Conservation (phyloP, 345 rosid genomes). For the Eucalyptus pumila region DNA sequence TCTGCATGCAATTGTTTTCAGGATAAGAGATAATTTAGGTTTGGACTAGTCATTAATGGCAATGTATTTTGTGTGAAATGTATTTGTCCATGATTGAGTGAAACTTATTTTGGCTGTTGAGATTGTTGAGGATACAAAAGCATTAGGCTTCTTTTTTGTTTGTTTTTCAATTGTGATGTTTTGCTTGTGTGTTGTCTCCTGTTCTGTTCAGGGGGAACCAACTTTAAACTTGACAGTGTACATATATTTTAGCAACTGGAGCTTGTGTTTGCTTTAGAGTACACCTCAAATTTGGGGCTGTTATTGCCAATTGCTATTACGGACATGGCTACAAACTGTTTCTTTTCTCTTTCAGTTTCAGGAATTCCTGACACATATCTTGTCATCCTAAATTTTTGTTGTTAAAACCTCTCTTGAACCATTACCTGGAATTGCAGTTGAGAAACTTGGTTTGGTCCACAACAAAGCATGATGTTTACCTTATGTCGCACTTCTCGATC, state of each 20-base stretch:
- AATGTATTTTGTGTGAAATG: not conserved
- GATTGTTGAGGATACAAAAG: not conserved
- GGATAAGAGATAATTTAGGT: not conserved
- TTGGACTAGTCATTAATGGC: not conserved
- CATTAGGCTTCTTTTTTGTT: not conserved
- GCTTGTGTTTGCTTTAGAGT: not conserved
- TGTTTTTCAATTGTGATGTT: not conserved
- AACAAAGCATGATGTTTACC: constrained; percentile 48
- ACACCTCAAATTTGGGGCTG: not conserved
- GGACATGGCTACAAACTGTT: not conserved
- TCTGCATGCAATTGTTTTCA: not conserved
- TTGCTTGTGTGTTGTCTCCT: not conserved
- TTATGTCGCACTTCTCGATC: constrained; percentile 45
- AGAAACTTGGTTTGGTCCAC: constrained; percentile 56
- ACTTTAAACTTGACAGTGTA: not conserved
- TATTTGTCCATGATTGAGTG: not conserved
- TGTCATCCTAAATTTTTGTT: not conserved
- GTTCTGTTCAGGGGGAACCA: not conserved
- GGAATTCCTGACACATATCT: not conserved
- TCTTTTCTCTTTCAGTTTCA: not conserved
- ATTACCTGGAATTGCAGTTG: constrained; percentile 13
- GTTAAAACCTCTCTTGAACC: not conserved
- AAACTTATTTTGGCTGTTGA: not conserved
- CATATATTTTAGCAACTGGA: not conserved
- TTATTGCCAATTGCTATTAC: not conserved